These are phyloP conservation scores for Didymella segeticola DNA, from an alignment of 2,329 filamentous ascomycete species.

Conservation along the genomic window DNA sequence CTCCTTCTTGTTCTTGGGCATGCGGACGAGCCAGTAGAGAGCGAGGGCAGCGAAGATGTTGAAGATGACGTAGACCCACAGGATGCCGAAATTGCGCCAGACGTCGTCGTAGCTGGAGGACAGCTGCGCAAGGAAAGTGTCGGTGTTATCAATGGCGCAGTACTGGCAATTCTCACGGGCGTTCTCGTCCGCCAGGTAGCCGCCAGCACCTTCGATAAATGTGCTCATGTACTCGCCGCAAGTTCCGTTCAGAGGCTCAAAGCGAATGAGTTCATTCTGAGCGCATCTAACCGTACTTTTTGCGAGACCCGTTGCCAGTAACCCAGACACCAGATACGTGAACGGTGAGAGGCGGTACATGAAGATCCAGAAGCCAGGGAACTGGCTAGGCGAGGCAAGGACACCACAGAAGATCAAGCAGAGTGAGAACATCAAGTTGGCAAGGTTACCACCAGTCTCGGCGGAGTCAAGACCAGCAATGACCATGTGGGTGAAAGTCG, in stretches of 20 bases:
- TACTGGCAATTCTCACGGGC: constrained; percentile 54
- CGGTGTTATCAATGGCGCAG: constrained; percentile 51
- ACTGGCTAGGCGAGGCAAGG: constrained; percentile 61
- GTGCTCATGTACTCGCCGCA: constrained; percentile 52
- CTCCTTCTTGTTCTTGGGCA: constrained; percentile 59
- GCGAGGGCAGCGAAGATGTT: constrained; percentile 58
- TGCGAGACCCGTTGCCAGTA: constrained; percentile 61
- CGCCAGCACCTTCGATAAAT: constrained; percentile 47
- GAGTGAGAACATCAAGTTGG: constrained; percentile 76
- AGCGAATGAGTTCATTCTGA: constrained; percentile 48
- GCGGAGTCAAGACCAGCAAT: constrained; percentile 78
- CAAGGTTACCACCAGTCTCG: constrained; percentile 77
- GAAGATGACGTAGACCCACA: constrained; percentile 61
- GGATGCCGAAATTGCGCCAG: constrained; percentile 64
- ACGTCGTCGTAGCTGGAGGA: constrained; percentile 52
- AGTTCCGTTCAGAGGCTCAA: constrained; percentile 49
- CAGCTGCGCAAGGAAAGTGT: constrained; percentile 52
- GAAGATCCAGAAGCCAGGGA: constrained; percentile 78
- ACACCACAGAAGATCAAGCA: constrained; percentile 77
- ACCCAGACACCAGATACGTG: constrained; percentile 62
- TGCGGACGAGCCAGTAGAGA: constrained; percentile 62
- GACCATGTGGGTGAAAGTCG: constrained; percentile 79
- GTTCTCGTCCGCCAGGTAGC: constrained; percentile 50
- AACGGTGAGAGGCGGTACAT: constrained; percentile 75
- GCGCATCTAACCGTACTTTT: constrained; percentile 54